Evolutionary conservation across 805 yeast genomes (phyloP), one percentile per base, ranked within the genome.

Genomic region (Pichia paraexigua): DNA sequence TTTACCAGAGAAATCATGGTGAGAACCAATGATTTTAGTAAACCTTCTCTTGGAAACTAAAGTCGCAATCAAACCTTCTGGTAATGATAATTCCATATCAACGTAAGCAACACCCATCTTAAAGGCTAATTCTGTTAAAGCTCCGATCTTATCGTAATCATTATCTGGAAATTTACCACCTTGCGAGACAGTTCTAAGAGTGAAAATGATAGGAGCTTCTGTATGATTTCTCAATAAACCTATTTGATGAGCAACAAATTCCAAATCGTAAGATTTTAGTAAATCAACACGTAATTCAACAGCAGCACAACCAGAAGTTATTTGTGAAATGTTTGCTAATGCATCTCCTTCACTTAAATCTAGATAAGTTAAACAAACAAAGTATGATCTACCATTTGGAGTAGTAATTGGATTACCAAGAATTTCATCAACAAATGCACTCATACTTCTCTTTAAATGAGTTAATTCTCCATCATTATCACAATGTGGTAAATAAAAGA

Each of bases 261-360:
- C 73, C 21, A 67, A 59, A 35, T 75, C 73, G 55, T 71, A 71
- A 10, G 77, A 72, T 49, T 76, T 68, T 54, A 90, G 73, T 53
- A 80, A 72, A 67, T 88, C 96, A 41, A 87, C 89, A 57, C 95
- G 77, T 43, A 92, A 71, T 64, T 92, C 97, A 39, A 92, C 83
- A 9, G 95, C 96, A 57, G 79, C 78, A 56, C 84, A 78, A 4
- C 97, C 97, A 49, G 77, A 73, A 8, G 82, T 69, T 32, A 86
- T 71, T 12, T 73, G 74, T 15, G 74, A 76, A 43, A 89, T 68
- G 5, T 72, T 63, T 13, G 45, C 30, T 15, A 59, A 46, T 3
- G 70, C 72, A n/a, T 71, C 64, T 6, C 71, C 68, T 2, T 67
- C 66, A 12, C 65, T 66, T 55, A 87, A 68, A 58, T 87, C 87